Conservation (phyloP, 2,329 filamentous ascomycete genomes). For the Xylariaceae sp. region DNA sequence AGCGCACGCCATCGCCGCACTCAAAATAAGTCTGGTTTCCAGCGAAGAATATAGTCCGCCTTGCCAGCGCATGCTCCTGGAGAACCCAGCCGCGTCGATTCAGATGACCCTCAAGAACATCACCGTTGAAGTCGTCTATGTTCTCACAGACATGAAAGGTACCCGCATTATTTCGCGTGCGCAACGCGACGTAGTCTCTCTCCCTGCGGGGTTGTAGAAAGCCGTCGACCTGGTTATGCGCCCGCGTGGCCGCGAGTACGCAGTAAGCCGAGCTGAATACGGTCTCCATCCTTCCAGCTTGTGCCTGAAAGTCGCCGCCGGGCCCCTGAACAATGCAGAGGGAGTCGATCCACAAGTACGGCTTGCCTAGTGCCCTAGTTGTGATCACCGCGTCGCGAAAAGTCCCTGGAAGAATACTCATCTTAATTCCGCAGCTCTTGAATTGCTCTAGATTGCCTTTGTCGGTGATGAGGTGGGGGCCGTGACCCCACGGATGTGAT, state of each 20-base stretch:
- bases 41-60: slow-evolving; percentile 37
- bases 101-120: slow-evolving; percentile 31
- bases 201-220: slow-evolving; percentile 19
- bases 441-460: background rate
- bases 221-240: slow-evolving; percentile 8
- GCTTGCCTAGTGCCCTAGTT: background rate
- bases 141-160: slow-evolving; percentile 24
- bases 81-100: slow-evolving; percentile 38
- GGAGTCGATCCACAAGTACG: slow-evolving; percentile 2
- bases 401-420: background rate
- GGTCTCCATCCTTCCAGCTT: background rate
- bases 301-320: background rate
- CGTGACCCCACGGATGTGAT: slow-evolving; percentile 1
- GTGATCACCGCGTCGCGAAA: background rate
- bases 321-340: background rate
- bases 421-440: background rate
- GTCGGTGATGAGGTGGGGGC: background rate
- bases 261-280: slow-evolving; percentile 4
- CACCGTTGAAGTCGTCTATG: slow-evolving; percentile 32
- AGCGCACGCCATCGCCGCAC: slow-evolving; percentile 34
- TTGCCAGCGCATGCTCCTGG: slow-evolving; percentile 36
- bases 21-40: slow-evolving; percentile 36
- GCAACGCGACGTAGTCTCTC: slow-evolving; percentile 1
- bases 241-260: slow-evolving; percentile 4
- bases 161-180: background rate